Base-by-base conservation (phyloP, 352 stramenopile genomes). In the Globisporangium emineosum region DNA sequence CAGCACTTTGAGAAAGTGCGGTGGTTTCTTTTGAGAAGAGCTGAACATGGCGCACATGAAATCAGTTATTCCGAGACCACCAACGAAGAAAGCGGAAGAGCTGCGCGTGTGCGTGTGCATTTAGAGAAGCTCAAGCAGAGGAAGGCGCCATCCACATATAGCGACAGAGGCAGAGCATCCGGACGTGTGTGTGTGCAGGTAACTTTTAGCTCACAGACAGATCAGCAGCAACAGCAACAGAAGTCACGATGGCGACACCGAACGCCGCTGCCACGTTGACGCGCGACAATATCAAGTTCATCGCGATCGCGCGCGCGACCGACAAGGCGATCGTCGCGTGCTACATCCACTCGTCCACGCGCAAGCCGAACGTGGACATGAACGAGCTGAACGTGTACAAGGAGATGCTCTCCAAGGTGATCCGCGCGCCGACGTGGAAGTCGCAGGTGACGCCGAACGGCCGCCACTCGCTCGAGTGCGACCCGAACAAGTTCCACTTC, bases 401-500 rank as follows among this genome's bases (percentile, higher is more conserved):
- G 62, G 83, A 93, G 53, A 95, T 93, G 86, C 71, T 93, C 43
- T 71, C 66, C 55, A 95, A 93, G 65, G 84, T 95, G 47, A 88
- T 93, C 59, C 81, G 80, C 40, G 84, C 84, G 51, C 84, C 86
- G 43, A 95, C 85, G 71, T 93, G 84, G 84, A 91, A 93, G 78
- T 71, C 84, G 45, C 86, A 95, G 64, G 86, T 95, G 45, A 89
- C 81, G 49, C 86, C 83, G n/a, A 93, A 95, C 65, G 81, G 80
- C 49, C 81, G 85, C 65, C 84, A 95, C 71, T 93, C 86, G 63
- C 81, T 95, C 57, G 84, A 95, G 56, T 93, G 86, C 65, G 83
- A 93, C 60, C 83, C 81, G 13, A 93, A 93, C 73, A 95, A 95
- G 73, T 93, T 93, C 67, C 84, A 95, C 68, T 93, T 93, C 65